Evolutionary conservation across 306 rosid species (phyloP), one percentile per base, ranked within the genome.

Genomic region (Fragaria vesca): DNA sequence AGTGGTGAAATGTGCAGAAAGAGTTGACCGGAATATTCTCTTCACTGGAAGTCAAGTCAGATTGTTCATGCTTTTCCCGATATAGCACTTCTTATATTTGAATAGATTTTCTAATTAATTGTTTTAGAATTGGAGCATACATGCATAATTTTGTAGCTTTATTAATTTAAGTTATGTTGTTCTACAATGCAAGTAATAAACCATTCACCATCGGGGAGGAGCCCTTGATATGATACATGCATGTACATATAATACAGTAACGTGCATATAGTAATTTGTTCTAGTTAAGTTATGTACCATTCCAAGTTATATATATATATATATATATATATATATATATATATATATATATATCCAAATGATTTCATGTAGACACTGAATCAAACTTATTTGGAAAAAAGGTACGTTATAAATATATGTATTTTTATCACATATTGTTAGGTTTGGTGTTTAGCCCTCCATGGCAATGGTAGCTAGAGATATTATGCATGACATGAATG

Each of bases 11-110:
- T 76, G 40, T 12, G 52, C 68, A 4, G 28, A 40, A 55, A 9
- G 54, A 47, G 46, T 78, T 60, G 76, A 78, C 81, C 24, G 32
- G 48, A 69, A 69, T 78, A 77, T 77, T 69, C 74, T 12, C 42
- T 26, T 18, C 74, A 8, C 9, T 1, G 18, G n/a, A 74, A 12
- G 46, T 24, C 15, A 13, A 2, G 32, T n/a, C 36, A 12, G 36
- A 2, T 38, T 26, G 12, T 28, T 20, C 34, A 32, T 65, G 5
- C n/a, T 50, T n/a, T 28, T 34, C 40, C 71, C 38, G 32, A 28
- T 60, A 4, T 45, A 46, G 66, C 3, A 67, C 11, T 67, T 67
- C 28, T 12, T 47, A 45, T 26, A 11, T 21, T 66, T 43, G n/a
- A 47, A 28, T 34, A 5, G 2, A 28, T 13, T 1, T 12, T 1